phyloP scores from a whole-genome alignment of 305 asterid genomes.

The Fraxinus greggii region DNA sequence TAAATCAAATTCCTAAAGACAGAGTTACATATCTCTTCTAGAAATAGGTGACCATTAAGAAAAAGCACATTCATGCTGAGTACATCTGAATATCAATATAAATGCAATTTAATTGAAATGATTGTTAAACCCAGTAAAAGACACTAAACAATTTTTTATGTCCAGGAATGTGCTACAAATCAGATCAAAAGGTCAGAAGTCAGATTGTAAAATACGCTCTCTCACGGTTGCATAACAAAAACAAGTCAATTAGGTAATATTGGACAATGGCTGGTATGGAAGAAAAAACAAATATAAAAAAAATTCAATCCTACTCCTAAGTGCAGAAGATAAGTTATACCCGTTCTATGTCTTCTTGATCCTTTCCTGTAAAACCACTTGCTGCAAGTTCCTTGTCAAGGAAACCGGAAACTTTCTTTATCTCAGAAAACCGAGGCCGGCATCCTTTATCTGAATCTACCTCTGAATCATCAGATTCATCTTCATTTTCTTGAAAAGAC shows the following conservation, averaged over 20 bases:
- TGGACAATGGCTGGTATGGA: background rate
- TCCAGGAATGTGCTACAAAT: background rate
- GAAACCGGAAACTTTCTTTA: conserved; percentile 61
- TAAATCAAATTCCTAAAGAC: background rate
- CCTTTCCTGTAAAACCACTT: conserved; percentile 87
- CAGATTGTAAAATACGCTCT: background rate
- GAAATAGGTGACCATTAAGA: background rate
- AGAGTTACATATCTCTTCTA: background rate
- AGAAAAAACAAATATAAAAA: background rate
- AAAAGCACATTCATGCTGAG: background rate
- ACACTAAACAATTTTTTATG: background rate
- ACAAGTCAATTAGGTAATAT: background rate
- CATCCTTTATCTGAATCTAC: conserved; percentile 49
- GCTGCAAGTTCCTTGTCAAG: conserved; percentile 95
- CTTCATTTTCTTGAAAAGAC: conserved; percentile 51
- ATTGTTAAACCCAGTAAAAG: background rate
- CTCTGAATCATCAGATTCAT: conserved; percentile 47
- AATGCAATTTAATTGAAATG: background rate
- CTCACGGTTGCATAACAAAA: background rate
- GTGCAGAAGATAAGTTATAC: conserved; percentile 32
- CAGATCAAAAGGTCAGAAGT: background rate
- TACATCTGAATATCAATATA: background rate
- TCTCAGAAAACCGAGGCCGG: conserved; percentile 65
- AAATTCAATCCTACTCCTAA: background rate
- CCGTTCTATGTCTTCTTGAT: conserved; percentile 76